Evolutionary conservation across 2,329 filamentous ascomycete genomes (phyloP).

Genomic region (Fusarium mundagurra): DNA sequence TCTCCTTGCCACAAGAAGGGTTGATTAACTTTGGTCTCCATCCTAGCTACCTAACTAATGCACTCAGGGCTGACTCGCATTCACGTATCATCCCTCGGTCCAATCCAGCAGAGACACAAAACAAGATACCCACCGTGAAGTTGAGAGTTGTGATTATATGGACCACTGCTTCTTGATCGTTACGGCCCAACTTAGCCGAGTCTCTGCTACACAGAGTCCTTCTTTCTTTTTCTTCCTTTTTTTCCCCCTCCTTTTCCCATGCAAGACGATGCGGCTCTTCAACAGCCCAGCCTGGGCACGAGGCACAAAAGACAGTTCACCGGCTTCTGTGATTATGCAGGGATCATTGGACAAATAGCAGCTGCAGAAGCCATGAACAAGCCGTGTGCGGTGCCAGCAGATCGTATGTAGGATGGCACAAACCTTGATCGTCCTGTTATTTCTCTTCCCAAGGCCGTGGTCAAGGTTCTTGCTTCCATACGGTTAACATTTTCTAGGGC

Average conservation of each 20-base stretch:
- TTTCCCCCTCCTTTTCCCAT: neutral
- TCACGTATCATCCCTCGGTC: neutral
- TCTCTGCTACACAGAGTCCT: conserved; percentile 11
- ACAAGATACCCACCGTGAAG: conserved; percentile 21
- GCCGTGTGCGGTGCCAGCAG: conserved; percentile 41
- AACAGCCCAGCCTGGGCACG: neutral
- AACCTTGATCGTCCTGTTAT: conserved; percentile 13
- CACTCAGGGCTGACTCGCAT: conserved; percentile 31
- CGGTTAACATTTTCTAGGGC: conserved; percentile 10
- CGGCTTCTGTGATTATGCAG: conserved; percentile 22
- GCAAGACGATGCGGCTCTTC: conserved; percentile 24
- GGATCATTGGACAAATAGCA: conserved; percentile 32
- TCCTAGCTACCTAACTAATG: conserved; percentile 15
- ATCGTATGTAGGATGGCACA: conserved; percentile 17
- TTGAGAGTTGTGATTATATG: neutral
- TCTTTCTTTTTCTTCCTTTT: neutral
- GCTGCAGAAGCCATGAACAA: conserved; percentile 21
- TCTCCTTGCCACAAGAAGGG: neutral
- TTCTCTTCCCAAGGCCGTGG: conserved; percentile 24
- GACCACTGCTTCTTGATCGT: neutral
- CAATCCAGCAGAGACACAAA: conserved; percentile 34
- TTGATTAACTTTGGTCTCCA: conserved; percentile 9
- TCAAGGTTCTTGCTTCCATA: conserved; percentile 1
- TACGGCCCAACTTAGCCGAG: conserved; percentile 5
- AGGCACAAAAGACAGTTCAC: neutral